Conservation (phyloP, 371 early-diverging fungal genomes). For the Haplosporangium sp. region DNA sequence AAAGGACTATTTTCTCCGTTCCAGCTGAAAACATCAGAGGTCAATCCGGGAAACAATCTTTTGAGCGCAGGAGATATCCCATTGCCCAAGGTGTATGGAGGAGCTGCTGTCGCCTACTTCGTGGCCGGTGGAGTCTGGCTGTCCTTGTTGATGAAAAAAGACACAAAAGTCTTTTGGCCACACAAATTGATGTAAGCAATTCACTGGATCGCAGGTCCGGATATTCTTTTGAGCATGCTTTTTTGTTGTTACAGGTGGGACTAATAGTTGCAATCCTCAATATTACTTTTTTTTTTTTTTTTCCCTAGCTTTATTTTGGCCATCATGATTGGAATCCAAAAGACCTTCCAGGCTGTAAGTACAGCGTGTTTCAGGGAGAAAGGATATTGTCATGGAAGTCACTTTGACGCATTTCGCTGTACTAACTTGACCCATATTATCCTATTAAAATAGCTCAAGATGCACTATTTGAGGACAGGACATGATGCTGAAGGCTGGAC, state of each 20-base stretch:
- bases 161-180: conserved; percentile 63
- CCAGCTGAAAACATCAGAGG: conserved; percentile 60
- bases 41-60: conserved; percentile 63
- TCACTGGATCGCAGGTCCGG: too few relatives aligned
- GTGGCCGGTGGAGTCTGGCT: conserved; percentile 56
- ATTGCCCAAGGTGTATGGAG: conserved; percentile 60
- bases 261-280: background rate
- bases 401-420: too few relatives aligned
- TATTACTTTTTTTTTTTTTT: background rate
- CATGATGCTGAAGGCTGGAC: conserved; percentile 64
- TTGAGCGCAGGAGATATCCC: conserved; percentile 69
- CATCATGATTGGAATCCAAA: conserved; percentile 61
- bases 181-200: conserved; percentile 64
- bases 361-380: background rate
- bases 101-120: conserved; percentile 55
- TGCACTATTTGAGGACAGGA: conserved; percentile 61
- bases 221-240: background rate
- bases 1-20: background rate
- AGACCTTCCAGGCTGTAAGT: conserved; percentile 65
- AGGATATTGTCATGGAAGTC: too few relatives aligned
- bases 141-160: conserved; percentile 50
- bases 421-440: too few relatives aligned
- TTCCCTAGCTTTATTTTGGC: conserved; percentile 58
- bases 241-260: too few relatives aligned
- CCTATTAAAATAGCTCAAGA: conserved; percentile 56